These are phyloP conservation scores for Curvularia spicifera DNA, from an alignment of 2,329 filamentous ascomycete genomes.

Conservation along the genomic window DNA sequence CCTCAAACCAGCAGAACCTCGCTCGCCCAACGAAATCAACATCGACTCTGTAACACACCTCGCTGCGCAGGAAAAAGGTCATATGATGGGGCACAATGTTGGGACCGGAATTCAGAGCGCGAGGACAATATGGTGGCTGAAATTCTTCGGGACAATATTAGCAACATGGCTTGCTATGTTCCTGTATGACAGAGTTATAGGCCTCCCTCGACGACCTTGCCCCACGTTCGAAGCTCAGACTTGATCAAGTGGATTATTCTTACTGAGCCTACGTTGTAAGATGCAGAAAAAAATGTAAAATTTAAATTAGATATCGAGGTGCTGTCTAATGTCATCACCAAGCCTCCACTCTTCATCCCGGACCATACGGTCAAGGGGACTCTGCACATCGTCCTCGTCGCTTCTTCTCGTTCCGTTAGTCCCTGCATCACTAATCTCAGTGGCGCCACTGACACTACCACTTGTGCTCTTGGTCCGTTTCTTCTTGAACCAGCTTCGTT, in stretches of 20 bases:
- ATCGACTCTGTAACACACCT: no score
- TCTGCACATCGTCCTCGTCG: conserved; percentile 59
- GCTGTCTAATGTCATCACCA: conserved; percentile 7
- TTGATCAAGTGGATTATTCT: background rate
- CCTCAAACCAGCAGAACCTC: no score
- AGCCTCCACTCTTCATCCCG: conserved; percentile 63
- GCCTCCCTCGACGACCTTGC: background rate
- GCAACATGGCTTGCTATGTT: background rate
- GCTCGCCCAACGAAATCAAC: no score
- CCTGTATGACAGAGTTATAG: background rate
- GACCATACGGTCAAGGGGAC: conserved; percentile 58
- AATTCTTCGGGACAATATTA: no score
- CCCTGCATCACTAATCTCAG: conserved; percentile 38
- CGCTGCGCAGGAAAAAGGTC: no score
- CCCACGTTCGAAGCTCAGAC: background rate
- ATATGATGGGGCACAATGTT: no score
- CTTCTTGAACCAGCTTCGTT: conserved; percentile 49
- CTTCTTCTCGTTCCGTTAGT: conserved; percentile 43
- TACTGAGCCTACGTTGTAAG: background rate
- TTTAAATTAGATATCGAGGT: conserved; percentile 5
- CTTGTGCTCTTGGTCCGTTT: conserved; percentile 34
- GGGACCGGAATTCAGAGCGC: no score
- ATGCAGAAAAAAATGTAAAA: background rate
- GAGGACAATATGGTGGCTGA: no score
- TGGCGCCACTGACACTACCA: conserved; percentile 40